Conservation (phyloP, 1,139 yeast species). For the Pichia sp. region DNA sequence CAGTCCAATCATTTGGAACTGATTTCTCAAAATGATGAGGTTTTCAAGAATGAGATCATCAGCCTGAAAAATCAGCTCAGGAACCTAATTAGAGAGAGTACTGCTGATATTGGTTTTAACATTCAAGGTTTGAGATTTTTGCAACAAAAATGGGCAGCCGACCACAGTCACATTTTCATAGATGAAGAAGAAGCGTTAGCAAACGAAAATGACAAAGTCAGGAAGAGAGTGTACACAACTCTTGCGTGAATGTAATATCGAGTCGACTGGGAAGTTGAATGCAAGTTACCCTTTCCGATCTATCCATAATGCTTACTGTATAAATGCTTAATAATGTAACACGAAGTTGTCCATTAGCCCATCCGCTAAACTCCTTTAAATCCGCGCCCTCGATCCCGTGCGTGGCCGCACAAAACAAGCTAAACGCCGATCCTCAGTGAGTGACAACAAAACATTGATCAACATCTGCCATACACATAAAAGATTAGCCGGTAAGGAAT, state of each 20-base stretch:
- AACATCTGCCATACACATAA: no score
- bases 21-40: conserved; percentile 55
- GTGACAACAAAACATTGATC: no score
- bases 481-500: no score
- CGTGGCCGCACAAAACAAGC: no score
- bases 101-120: conserved; percentile 72
- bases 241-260: conserved; percentile 23
- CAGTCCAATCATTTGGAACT: conserved; percentile 71
- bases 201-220: conserved; percentile 29
- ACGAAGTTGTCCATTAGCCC: no score
- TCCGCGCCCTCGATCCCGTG: no score
- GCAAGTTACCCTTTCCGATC: no score
- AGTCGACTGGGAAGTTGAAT: no score
- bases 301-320: no score
- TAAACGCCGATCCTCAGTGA: no score
- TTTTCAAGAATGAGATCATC: conserved; percentile 52
- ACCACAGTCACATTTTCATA: conserved; percentile 65
- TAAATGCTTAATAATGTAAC: no score
- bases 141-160: conserved; percentile 70
- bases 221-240: conserved; percentile 58
- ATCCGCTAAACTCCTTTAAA: no score
- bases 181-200: conserved; percentile 48
- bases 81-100: conserved; percentile 42
- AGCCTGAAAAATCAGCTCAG: conserved; percentile 53
- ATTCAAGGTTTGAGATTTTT: conserved; percentile 73